Percentiles rank a stretch among this genome's conserved stretches.
Evolutionary conservation across 805 yeast species (phyloP).

Genomic region (Starmerella roubikii): DNA sequence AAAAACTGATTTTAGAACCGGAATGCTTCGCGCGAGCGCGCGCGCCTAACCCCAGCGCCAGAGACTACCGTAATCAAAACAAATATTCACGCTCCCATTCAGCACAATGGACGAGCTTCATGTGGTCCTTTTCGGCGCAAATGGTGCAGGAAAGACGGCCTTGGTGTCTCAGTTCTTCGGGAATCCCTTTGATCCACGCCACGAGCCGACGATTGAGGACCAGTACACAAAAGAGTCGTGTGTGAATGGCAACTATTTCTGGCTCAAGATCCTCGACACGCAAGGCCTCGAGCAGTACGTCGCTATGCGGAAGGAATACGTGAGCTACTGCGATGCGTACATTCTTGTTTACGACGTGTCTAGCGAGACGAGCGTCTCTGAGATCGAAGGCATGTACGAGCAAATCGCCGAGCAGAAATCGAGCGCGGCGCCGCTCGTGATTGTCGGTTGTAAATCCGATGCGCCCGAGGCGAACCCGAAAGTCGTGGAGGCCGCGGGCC

Average conservation of each 20-base stretch:
- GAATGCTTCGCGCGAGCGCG: background rate
- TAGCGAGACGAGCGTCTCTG: slow-evolving; percentile 61
- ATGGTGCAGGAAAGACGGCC: slow-evolving; percentile 94
- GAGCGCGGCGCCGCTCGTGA: slow-evolving; percentile 71
- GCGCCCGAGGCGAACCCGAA: slow-evolving; percentile 48
- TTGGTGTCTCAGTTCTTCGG: slow-evolving; percentile 85
- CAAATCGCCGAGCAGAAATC: slow-evolving; percentile 79
- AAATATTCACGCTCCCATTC: background rate
- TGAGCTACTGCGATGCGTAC: slow-evolving; percentile 79
- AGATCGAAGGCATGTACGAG: slow-evolving; percentile 62
- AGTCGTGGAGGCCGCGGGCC: slow-evolving; percentile 67
- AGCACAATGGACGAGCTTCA: slow-evolving; percentile 50
- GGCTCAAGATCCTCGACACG: slow-evolving; percentile 77
- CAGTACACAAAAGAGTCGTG: slow-evolving; percentile 81
- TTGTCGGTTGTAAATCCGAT: slow-evolving; percentile 87
- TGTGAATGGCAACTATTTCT: slow-evolving; percentile 77
- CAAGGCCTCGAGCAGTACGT: slow-evolving; percentile 94
- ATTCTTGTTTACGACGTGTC: slow-evolving; percentile 75
- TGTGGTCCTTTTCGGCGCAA: slow-evolving; percentile 86
- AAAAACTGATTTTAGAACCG: no score
- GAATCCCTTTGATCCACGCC: slow-evolving; percentile 76
- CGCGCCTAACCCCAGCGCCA: background rate
- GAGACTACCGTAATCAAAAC: background rate
- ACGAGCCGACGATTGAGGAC: slow-evolving; percentile 96
- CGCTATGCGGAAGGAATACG: slow-evolving; percentile 68